Conservation (phyloP, 306 rosid genomes). For the Elaeagnus macrophylla region DNA sequence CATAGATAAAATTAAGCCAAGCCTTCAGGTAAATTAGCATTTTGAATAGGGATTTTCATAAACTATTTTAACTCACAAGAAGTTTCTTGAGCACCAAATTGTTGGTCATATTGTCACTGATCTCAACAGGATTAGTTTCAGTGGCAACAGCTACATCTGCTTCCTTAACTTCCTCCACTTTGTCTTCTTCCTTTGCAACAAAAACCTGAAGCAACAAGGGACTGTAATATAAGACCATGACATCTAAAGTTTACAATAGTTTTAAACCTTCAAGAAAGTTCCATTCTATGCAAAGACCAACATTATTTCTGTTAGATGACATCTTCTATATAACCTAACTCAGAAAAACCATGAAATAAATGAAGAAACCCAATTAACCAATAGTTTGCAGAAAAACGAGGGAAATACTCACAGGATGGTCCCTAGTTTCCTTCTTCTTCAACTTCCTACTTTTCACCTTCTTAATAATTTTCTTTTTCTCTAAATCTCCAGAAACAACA, state of each 20-base stretch:
- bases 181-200: constrained; percentile 27
- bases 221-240: not conserved
- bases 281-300: not conserved
- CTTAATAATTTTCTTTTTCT: constrained; percentile 13
- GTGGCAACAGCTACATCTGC: constrained; percentile 13
- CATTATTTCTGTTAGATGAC: too few species aligned
- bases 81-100: constrained; percentile 69
- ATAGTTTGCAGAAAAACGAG: constrained; percentile 1
- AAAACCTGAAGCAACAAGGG: constrained; percentile 25
- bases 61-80: constrained; percentile 66
- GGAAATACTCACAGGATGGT: constrained; percentile 33
- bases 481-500: constrained; percentile 14
- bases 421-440: constrained; percentile 30
- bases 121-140: constrained; percentile 33
- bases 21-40: constrained; percentile 27
- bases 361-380: not conserved
- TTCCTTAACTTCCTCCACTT: constrained; percentile 4
- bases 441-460: constrained; percentile 22
- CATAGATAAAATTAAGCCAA: constrained; percentile 31
- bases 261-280: too few species aligned
- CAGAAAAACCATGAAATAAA: not conserved
- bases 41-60: constrained; percentile 28
- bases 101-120: constrained; percentile 36
- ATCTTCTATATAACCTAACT: not conserved
- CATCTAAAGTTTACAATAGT: not conserved